Evolutionary conservation across 305 asterid species (phyloP).

Genomic region (Fraxinus velutina): DNA sequence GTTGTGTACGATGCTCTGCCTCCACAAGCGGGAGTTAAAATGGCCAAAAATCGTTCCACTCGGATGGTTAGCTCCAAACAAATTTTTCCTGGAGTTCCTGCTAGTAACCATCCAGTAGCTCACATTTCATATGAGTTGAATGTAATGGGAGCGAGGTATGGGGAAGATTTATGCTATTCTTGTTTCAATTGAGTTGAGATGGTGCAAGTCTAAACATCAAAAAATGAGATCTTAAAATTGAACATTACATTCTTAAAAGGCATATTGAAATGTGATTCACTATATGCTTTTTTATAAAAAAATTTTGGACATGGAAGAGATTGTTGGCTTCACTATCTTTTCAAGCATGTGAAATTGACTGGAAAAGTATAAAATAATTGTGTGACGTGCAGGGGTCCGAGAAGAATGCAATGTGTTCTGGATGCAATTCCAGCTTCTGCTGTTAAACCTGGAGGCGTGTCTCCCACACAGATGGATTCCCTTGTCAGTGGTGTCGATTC

Average conservation of each 20-base stretch:
- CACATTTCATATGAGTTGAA: slow-evolving; percentile 47
- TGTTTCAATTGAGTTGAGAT: background rate
- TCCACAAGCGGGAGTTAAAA: slow-evolving; percentile 53
- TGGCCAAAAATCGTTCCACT: slow-evolving; percentile 57
- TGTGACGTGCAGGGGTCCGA: slow-evolving; percentile 67
- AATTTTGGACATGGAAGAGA: background rate
- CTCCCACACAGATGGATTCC: slow-evolving; percentile 58
- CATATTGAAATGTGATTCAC: background rate
- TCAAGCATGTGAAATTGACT: background rate
- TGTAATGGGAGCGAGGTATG: slow-evolving; percentile 71
- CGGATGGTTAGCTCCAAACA: slow-evolving; percentile 54
- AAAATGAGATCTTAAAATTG: background rate
- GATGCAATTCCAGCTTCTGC: slow-evolving; percentile 70
- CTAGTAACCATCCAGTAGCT: slow-evolving; percentile 38
- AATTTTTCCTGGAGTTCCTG: slow-evolving; percentile 51
- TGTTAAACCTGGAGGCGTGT: slow-evolving; percentile 63
- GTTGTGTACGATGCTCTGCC: slow-evolving; percentile 69
- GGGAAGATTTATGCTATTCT: slow-evolving; percentile 1
- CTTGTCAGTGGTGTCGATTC: slow-evolving; percentile 40
- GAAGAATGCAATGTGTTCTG: slow-evolving; percentile 78
- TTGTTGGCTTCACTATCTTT: background rate
- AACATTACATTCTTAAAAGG: background rate
- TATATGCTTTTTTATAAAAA: background rate
- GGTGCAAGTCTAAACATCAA: slow-evolving; percentile 12
- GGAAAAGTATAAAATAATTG: background rate